A percentile compares a stretch with the other conserved stretches of the same genome.
phyloP scores from a whole-genome alignment of 2,329 filamentous ascomycete genomes.

The Capronia americana region DNA sequence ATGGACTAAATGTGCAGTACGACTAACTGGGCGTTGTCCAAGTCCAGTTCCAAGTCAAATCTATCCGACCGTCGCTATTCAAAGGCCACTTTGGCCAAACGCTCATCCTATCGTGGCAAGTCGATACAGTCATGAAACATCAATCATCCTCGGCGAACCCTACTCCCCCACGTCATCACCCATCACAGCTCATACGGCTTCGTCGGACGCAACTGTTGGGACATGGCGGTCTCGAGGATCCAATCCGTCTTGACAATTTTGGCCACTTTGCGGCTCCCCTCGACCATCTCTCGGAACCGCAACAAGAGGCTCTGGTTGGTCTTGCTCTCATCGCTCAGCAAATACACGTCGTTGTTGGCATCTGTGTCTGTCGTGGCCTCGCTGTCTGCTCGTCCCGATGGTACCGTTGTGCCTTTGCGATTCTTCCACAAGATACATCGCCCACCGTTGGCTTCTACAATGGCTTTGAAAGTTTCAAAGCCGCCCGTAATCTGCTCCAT shows the following conservation, averaged over 20 bases:
- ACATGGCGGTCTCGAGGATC: constrained; percentile 88
- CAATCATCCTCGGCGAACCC: background rate
- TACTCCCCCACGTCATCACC: background rate
- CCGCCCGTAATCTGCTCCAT: constrained; percentile 80
- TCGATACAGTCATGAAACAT: constrained; percentile 4
- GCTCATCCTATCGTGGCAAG: background rate
- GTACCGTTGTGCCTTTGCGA: constrained; percentile 71
- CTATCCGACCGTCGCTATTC: background rate
- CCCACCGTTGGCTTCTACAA: constrained; percentile 88
- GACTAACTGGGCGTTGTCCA: too few species aligned
- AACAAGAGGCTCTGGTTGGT: constrained; percentile 78
- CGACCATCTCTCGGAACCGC: constrained; percentile 79
- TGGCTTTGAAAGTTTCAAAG: constrained; percentile 81
- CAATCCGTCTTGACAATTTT: constrained; percentile 85
- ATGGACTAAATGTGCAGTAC: too few species aligned
- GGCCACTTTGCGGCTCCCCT: constrained; percentile 77
- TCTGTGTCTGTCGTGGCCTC: constrained; percentile 54
- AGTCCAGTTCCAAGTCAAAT: background rate
- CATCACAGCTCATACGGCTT: constrained; percentile 61
- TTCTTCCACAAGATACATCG: constrained; percentile 78
- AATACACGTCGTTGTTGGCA: constrained; percentile 75
- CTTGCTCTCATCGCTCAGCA: constrained; percentile 72
- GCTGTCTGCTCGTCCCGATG: constrained; percentile 55
- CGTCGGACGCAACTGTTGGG: constrained; percentile 75
- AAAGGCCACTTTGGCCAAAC: background rate